Conservation (phyloP, 73 alveolate species). For the Uronychia binucleata region DNA sequence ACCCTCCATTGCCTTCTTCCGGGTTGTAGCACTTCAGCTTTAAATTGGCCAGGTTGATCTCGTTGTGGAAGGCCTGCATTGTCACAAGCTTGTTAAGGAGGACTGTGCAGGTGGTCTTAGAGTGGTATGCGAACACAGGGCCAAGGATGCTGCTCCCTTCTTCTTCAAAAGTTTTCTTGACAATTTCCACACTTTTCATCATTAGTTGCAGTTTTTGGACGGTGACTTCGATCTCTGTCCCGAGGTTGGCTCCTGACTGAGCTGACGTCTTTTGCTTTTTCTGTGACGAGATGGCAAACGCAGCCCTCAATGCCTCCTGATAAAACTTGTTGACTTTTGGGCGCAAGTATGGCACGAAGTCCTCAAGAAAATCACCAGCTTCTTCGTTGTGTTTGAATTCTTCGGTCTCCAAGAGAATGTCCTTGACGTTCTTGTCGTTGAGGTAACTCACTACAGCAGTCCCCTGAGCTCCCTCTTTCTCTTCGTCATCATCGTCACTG, state of each 20-base stretch:
- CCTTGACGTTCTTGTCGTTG: background rate
- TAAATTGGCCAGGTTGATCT: constrained; percentile 33
- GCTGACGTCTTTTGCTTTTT: constrained; percentile 8
- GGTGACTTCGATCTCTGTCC: constrained; percentile 30
- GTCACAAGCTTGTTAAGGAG: constrained; percentile 29
- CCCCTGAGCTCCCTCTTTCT: constrained; percentile 32
- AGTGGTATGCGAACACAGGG: constrained; percentile 34
- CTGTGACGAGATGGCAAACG: constrained; percentile 19
- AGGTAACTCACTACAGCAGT: constrained; percentile 5
- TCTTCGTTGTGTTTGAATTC: constrained; percentile 38
- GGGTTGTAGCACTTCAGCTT: background rate
- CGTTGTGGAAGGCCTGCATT: constrained; percentile 46
- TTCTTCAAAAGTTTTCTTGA: constrained; percentile 32
- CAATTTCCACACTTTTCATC: constrained; percentile 9
- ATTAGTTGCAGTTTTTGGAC: constrained; percentile 15
- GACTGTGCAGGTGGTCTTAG: constrained; percentile 19
- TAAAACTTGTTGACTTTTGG: constrained; percentile 24
- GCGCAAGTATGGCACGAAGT: constrained; percentile 6
- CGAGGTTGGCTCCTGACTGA: constrained; percentile 9
- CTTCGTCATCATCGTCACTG: constrained; percentile 22
- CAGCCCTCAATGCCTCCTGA: constrained; percentile 5
- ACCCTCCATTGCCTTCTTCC: constrained; percentile 18
- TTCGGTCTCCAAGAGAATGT: background rate
- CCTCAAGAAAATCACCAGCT: constrained; percentile 23
- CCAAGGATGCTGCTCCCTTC: constrained; percentile 17